These are phyloP conservation scores for Solanum pennellii DNA, from an alignment of 257 asterid genomes.

Conservation along the genomic window DNA sequence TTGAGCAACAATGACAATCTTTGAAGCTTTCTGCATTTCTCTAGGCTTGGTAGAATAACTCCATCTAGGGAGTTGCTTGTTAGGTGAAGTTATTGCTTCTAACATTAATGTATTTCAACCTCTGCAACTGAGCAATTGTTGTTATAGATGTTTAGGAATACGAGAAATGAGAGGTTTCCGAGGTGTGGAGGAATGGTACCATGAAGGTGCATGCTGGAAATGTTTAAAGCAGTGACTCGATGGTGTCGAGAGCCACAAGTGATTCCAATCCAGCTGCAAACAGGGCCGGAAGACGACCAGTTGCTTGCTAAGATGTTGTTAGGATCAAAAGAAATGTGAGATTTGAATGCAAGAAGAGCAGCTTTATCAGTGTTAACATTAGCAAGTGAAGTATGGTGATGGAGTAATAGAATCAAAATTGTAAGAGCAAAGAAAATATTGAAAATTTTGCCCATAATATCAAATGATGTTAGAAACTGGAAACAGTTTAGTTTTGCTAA, in stretches of 20 bases:
- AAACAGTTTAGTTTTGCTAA: too few relatives aligned
- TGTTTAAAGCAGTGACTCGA: not conserved
- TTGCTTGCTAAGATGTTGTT: not conserved
- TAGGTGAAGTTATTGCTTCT: not conserved
- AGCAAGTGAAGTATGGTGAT: too few relatives aligned
- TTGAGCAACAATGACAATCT: accelerated
- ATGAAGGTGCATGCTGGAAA: not conserved
- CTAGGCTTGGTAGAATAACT: not conserved
- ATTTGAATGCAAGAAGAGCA: not conserved
- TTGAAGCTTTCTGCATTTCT: not conserved
- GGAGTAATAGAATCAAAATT: too few relatives aligned
- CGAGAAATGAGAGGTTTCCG: not conserved
- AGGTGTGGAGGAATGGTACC: not conserved
- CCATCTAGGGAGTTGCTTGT: not conserved
- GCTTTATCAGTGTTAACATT: too few relatives aligned
- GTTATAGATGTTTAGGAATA: not conserved
- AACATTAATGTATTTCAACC: not conserved
- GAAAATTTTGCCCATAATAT: too few relatives aligned
- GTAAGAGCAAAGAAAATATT: too few relatives aligned
- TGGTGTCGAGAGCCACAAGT: not conserved
- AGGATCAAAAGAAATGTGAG: not conserved
- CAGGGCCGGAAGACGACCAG: not conserved
- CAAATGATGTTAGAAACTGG: too few relatives aligned
- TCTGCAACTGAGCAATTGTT: not conserved
- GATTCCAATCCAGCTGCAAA: not conserved